Percentiles rank a stretch among this genome's conserved stretches.
phyloP scores from a whole-genome alignment of 1,284 basidiomycete genomes.

The Takashimella tepidaria region DNA sequence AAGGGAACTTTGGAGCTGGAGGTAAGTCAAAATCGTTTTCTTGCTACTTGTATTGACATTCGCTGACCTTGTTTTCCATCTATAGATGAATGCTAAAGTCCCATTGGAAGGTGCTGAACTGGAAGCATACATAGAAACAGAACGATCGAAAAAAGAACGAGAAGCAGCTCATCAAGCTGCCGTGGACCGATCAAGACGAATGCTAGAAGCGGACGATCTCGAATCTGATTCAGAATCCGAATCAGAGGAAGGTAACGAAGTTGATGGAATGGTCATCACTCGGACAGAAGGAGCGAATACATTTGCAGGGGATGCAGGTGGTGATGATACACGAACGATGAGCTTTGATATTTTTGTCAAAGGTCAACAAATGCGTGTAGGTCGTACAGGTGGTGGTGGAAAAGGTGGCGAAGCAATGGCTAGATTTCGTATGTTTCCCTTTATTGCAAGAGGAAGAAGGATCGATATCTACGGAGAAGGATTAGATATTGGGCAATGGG shows the following conservation, averaged over 20 bases:
- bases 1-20: conserved; percentile 62
- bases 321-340: conserved; percentile 50
- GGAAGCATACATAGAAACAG: conserved; percentile 70
- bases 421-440: conserved; percentile 93
- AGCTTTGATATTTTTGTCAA: conserved; percentile 96
- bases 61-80: conserved; percentile 5
- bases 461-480: conserved; percentile 96
- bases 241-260: conserved; percentile 64
- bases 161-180: conserved; percentile 82
- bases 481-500: conserved; percentile 88
- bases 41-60: conserved; percentile 1
- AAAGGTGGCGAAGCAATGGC: conserved; percentile 37
- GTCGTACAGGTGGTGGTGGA: conserved; percentile 57
- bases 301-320: conserved; percentile 35
- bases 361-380: conserved; percentile 74
- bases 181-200: conserved; percentile 71
- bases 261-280: conserved; percentile 58
- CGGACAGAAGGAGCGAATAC: conserved; percentile 32
- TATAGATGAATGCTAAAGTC: conserved; percentile 79
- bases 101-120: conserved; percentile 80
- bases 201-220: conserved; percentile 73
- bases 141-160: conserved; percentile 74
- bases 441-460: conserved; percentile 83
- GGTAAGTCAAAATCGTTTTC: conserved; percentile 54
- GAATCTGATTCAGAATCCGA: conserved; percentile 60